phyloP scores from a whole-genome alignment of 768 basidiomycete species.

The Mycena indigotica region DNA sequence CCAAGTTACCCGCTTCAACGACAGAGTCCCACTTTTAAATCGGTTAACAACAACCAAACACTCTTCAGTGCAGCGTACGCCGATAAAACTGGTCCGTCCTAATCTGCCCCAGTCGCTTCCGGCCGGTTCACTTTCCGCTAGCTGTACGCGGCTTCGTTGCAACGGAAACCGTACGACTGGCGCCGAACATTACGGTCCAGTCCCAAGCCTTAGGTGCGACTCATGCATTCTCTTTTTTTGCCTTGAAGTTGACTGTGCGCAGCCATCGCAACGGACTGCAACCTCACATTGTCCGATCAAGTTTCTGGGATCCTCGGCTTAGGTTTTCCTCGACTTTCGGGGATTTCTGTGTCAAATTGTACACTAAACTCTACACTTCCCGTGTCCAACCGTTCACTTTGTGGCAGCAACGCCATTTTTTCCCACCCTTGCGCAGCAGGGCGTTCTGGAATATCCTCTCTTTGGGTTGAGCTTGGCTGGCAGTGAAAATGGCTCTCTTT shows the following conservation, averaged over 20 bases:
- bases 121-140: constrained; percentile 31
- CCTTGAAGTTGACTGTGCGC: constrained; percentile 1
- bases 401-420: constrained; percentile 70
- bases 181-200: constrained; percentile 60
- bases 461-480: constrained; percentile 71
- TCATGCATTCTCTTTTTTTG: too few species aligned
- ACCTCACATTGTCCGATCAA: constrained; percentile 62
- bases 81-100: constrained; percentile 65
- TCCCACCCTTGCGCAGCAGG: constrained; percentile 59
- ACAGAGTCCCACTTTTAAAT: constrained; percentile 62
- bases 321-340: constrained; percentile 74
- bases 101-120: neutral
- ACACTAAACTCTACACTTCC: too few species aligned
- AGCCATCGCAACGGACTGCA: constrained; percentile 66
- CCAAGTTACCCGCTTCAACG: constrained; percentile 76
- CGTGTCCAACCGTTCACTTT: too few species aligned
- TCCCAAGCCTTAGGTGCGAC: constrained; percentile 66
- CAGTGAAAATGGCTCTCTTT: constrained; percentile 61
- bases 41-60: constrained; percentile 64
- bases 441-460: constrained; percentile 70
- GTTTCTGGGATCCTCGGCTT: constrained; percentile 75
- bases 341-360: constrained; percentile 54
- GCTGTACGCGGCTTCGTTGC: constrained; percentile 74
- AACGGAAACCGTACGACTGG: constrained; percentile 58
- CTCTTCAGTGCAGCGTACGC: constrained; percentile 62